These are phyloP conservation scores for Sarocladiaceae sp. DNA, from an alignment of 2,329 filamentous ascomycete genomes.

Conservation along the genomic window DNA sequence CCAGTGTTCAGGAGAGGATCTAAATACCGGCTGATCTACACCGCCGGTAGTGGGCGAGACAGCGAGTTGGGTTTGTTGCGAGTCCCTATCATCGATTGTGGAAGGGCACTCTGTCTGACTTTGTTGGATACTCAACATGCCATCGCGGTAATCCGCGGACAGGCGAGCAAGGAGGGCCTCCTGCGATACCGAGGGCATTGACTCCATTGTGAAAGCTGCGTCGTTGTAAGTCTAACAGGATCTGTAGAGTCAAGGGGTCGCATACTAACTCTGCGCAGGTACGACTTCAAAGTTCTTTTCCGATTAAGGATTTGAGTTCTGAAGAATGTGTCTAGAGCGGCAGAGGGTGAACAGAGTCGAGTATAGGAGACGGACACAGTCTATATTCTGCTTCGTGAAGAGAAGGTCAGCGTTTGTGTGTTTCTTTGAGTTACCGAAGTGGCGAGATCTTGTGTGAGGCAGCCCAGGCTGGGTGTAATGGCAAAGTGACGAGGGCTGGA, in stretches of 20 bases:
- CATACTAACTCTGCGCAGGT: too few species aligned
- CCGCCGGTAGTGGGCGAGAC: too few species aligned
- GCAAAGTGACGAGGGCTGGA: background rate
- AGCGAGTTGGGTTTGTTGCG: too few species aligned
- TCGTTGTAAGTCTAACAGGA: background rate
- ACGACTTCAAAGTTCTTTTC: too few species aligned
- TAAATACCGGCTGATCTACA: too few species aligned
- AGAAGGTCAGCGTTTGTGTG: too few species aligned
- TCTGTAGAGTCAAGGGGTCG: too few species aligned
- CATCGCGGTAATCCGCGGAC: background rate
- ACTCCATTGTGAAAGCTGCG: background rate
- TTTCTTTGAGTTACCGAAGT: too few species aligned
- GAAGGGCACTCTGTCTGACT: background rate
- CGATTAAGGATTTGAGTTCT: too few species aligned
- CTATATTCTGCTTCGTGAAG: too few species aligned
- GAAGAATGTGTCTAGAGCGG: background rate
- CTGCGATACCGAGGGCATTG: background rate
- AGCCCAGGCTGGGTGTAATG: background rate
- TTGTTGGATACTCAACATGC: background rate
- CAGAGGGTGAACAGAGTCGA: background rate
- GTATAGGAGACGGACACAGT: background rate
- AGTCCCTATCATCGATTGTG: background rate
- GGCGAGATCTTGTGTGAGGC: background rate
- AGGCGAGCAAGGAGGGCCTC: slow-evolving; percentile 3
- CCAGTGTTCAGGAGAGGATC: too few species aligned